These are phyloP conservation scores for Arabis hirsuta DNA, from an alignment of 345 rosid genomes.

Conservation along the genomic window DNA sequence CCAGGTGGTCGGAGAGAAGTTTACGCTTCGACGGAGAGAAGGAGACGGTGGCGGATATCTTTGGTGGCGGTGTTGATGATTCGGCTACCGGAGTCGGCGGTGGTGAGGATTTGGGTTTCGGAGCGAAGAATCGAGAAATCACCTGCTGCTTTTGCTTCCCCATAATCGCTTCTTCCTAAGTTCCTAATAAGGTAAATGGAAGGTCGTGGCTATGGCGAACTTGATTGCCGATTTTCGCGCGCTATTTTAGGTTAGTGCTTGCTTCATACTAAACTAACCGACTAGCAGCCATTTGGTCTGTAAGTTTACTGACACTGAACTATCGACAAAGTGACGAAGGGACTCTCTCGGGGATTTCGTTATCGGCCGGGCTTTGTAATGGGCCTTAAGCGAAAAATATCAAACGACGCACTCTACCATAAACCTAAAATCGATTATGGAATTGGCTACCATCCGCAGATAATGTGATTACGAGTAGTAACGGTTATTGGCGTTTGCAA, in stretches of 20 bases:
- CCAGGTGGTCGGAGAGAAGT: constrained; percentile 60
- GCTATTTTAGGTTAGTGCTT: constrained; percentile 24
- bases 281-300: too few species aligned
- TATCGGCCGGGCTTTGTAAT: constrained; percentile 4
- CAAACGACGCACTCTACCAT: too few species aligned
- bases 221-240: constrained; percentile 40
- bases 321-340: not conserved
- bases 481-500: too few species aligned
- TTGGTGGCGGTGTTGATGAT: constrained; percentile 50
- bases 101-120: constrained; percentile 58
- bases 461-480: too few species aligned
- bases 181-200: constrained; percentile 1
- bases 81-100: constrained; percentile 39
- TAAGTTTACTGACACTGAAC: not conserved
- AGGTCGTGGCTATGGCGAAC: constrained; percentile 32
- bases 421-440: too few species aligned
- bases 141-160: constrained; percentile 83
- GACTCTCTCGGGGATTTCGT: not conserved
- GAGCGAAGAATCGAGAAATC: constrained; percentile 88
- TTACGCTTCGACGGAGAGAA: constrained; percentile 80
- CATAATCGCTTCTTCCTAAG: constrained; percentile 44
- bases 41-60: constrained; percentile 66
- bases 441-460: too few species aligned
- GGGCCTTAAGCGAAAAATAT: not conserved
- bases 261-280: not conserved